Evolutionary conservation across 2,329 filamentous ascomycete genomes (phyloP).

Genomic region (Chaetomium strumarium): DNA sequence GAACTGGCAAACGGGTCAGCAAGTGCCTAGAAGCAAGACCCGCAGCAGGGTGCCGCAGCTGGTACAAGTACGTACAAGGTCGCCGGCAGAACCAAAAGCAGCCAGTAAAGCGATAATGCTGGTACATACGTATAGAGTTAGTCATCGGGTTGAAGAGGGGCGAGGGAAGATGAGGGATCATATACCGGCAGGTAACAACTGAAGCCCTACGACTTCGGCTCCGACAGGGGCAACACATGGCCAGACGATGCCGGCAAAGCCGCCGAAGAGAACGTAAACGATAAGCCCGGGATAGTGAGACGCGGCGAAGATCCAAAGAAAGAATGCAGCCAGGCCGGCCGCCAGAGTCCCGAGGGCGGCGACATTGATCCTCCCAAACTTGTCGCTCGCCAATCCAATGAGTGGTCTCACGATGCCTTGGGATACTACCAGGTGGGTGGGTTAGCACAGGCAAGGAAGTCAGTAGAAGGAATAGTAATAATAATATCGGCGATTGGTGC

Average conservation of each 20-base stretch:
- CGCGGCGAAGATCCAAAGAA: slow-evolving; percentile 67
- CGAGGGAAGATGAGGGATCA: slow-evolving; percentile 9
- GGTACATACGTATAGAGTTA: not conserved
- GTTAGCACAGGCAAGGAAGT: slow-evolving; percentile 1
- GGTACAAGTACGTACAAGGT: slow-evolving; percentile 43
- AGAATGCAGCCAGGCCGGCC: slow-evolving; percentile 58
- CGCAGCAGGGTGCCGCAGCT: too few relatives aligned
- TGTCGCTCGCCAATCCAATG: slow-evolving; percentile 68
- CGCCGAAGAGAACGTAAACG: slow-evolving; percentile 64
- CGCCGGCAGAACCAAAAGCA: slow-evolving; percentile 62
- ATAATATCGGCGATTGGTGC: too few relatives aligned
- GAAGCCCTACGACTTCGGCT: slow-evolving; percentile 68
- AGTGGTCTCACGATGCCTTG: slow-evolving; percentile 64
- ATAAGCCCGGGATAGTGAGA: slow-evolving; percentile 59
- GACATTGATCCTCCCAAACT: slow-evolving; percentile 67
- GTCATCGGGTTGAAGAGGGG: not conserved
- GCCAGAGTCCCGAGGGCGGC: slow-evolving; percentile 59
- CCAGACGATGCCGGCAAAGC: slow-evolving; percentile 67
- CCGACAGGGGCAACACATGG: slow-evolving; percentile 58
- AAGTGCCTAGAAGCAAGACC: not conserved
- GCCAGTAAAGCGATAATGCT: slow-evolving; percentile 63
- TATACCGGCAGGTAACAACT: slow-evolving; percentile 56
- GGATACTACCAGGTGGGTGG: slow-evolving; percentile 35
- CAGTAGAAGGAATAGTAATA: not conserved
- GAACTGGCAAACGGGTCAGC: slow-evolving; percentile 29